phyloP scores from a whole-genome alignment of 2,329 filamentous ascomycete species.

The Hypoxylon sp. region DNA sequence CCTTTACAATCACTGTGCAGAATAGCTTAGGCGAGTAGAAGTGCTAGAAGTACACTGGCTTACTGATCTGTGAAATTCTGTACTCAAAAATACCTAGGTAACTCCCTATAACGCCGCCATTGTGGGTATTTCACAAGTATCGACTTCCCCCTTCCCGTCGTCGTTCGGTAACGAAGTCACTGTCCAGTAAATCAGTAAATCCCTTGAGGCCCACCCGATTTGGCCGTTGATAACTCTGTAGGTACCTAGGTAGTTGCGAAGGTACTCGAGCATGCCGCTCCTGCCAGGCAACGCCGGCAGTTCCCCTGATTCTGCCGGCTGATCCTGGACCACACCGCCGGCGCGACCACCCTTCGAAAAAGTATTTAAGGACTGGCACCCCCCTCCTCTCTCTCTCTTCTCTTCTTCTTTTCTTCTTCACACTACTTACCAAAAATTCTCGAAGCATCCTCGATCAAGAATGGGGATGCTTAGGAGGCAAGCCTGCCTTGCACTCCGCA shows the following conservation, averaged over 20 bases:
- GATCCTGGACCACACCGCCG: neutral
- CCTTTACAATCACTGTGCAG: too few species aligned
- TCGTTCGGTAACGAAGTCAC: neutral
- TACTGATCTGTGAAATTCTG: neutral
- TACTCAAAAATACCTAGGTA: neutral
- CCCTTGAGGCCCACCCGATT: too few species aligned
- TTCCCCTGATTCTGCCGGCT: neutral
- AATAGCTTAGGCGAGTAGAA: too few species aligned
- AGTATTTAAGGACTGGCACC: conserved; percentile 6
- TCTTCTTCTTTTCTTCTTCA: conserved; percentile 44
- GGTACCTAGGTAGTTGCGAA: too few species aligned
- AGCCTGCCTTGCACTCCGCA: conserved; percentile 70
- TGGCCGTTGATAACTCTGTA: too few species aligned
- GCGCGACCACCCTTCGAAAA: too few species aligned
- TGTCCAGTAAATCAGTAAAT: too few species aligned
- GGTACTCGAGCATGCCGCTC: neutral
- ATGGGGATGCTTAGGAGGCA: conserved; percentile 48
- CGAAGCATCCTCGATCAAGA: conserved; percentile 46
- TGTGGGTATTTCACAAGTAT: neutral
- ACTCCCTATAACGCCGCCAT: neutral
- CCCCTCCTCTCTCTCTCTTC: neutral
- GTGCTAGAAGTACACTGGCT: neutral
- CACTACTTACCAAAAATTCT: conserved; percentile 50
- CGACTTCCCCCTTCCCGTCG: neutral
- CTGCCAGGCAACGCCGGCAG: neutral